Evolutionary conservation across 768 basidiomycete species (phyloP), one percentile per base, ranked within the genome.

Genomic region (Cyclocybe cylindracea): DNA sequence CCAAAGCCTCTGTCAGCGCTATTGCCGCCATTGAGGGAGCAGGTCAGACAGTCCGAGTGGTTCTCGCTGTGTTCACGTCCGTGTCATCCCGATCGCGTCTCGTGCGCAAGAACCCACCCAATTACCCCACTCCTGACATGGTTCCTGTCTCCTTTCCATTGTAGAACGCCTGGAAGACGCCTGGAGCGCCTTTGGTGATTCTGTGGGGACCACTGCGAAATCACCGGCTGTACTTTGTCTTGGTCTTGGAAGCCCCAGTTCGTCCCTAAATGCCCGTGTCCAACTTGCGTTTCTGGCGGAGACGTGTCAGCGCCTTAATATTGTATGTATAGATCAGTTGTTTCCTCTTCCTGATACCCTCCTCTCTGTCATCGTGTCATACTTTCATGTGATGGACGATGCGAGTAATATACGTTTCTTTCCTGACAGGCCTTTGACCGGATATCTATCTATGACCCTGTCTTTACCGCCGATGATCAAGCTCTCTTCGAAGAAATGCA

Each of bases 181-280:
- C 24, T 62, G 61, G 56, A 39, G 32, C 40, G 52, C 47, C 29
- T 61, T 61, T 35, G 55, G 56, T 46, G 14, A 24, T 24, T 24
- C 24, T 24, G 24, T 5, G 24, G 24, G 24, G 24, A 3, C 24
- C 24, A 24, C 44, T 24, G 29, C 47, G 40, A 48, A 42, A 31
- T 44, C 37, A 10, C 49, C 58, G 44, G 54, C 46, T 18, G 41
- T 87, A 41, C 63, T 91, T 38, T 91, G 89, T 65, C 78, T 91
- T 10, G 89, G 89, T 9, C 72, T 91, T 29, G 89, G 89, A 44
- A 87, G 85, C 64, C 88, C 89, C n/a, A 70, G 76, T 13, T 62
- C 72, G 38, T 89, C 86, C 43, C 71, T 71, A 44, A 80, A 80
- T 50, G 77, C 89, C 35, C 79, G 85, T 53, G 79, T 78, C 34